A percentile compares a stretch with the other conserved stretches of the same genome.
Conservation (phyloP, 768 basidiomycete genomes). For the Trametes gibbosa region DNA sequence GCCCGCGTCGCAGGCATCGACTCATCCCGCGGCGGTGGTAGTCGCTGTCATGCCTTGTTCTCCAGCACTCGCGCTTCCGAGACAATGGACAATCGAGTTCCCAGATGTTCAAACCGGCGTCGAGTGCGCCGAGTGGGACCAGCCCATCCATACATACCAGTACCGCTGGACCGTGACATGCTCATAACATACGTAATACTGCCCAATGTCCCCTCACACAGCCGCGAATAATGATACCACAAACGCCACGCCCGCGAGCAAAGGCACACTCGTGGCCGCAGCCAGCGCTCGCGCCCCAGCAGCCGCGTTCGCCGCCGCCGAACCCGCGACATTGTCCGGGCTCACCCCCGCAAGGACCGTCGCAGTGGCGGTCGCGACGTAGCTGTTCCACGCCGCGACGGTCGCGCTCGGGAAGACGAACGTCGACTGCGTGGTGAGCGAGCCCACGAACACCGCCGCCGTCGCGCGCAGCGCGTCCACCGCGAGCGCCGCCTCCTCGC, state of each 20-base stretch:
- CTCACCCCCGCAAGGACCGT: not conserved
- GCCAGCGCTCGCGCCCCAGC: not conserved
- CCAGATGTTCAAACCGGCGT: not conserved
- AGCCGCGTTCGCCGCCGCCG: not conserved
- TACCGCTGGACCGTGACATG: not conserved
- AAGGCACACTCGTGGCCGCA: not conserved
- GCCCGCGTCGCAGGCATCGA: too few relatives aligned
- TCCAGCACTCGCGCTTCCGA: too few relatives aligned
- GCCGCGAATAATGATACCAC: slow-evolving; percentile 1
- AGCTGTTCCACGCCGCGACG: slow-evolving; percentile 31
- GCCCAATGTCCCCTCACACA: not conserved
- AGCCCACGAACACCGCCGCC: slow-evolving; percentile 54
- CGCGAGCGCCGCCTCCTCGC: slow-evolving; percentile 46
- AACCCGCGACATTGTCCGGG: not conserved
- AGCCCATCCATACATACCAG: too few relatives aligned
- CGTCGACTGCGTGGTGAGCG: slow-evolving; percentile 28
- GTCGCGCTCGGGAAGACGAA: slow-evolving; percentile 30
- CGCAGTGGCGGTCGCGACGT: slow-evolving; percentile 27
- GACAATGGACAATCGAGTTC: too few relatives aligned
- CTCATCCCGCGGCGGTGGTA: too few relatives aligned
- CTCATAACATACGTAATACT: too few relatives aligned
- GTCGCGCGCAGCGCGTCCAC: slow-evolving; percentile 49
- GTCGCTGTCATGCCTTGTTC: too few relatives aligned
- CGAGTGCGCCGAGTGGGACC: too few relatives aligned
- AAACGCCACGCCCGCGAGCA: not conserved